A percentile compares a stretch with the other conserved stretches of the same genome.
These are phyloP conservation scores for Camellia granthamiana DNA, from an alignment of 148 eudicot species.

Conservation along the genomic window DNA sequence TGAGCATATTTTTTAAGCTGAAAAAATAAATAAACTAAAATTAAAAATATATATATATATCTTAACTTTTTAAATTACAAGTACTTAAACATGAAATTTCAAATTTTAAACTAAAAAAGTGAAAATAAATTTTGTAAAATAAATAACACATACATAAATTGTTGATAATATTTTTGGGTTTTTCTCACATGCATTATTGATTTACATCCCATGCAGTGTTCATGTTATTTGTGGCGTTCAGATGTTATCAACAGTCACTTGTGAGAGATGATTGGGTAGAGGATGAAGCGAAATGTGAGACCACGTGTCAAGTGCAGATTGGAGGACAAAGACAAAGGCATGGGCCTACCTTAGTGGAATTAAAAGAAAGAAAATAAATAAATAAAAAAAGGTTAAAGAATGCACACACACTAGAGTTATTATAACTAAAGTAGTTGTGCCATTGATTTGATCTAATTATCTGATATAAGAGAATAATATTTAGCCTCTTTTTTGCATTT, in stretches of 20 bases:
- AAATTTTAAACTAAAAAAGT: too few relatives aligned
- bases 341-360: slow-evolving; percentile 6
- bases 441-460: neutral
- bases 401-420: neutral
- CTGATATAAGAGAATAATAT: neutral
- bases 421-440: too few relatives aligned
- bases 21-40: too few relatives aligned
- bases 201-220: slow-evolving; percentile 46
- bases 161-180: neutral
- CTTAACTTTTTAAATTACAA: too few relatives aligned
- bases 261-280: slow-evolving; percentile 29
- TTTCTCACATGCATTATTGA: slow-evolving; percentile 7
- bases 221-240: slow-evolving; percentile 68
- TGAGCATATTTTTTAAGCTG: too few relatives aligned
- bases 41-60: too few relatives aligned
- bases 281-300: slow-evolving; percentile 18
- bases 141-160: too few relatives aligned
- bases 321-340: slow-evolving; percentile 14
- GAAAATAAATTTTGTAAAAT: too few relatives aligned
- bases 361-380: slow-evolving; percentile 15
- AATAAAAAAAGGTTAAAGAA: slow-evolving; percentile 1
- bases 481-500: neutral
- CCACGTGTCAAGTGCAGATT: slow-evolving; percentile 15
- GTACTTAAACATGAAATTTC: too few relatives aligned
- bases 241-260: slow-evolving; percentile 58